Evolutionary conservation across 768 basidiomycete genomes (phyloP).

Genomic region (Auricularia cornea): DNA sequence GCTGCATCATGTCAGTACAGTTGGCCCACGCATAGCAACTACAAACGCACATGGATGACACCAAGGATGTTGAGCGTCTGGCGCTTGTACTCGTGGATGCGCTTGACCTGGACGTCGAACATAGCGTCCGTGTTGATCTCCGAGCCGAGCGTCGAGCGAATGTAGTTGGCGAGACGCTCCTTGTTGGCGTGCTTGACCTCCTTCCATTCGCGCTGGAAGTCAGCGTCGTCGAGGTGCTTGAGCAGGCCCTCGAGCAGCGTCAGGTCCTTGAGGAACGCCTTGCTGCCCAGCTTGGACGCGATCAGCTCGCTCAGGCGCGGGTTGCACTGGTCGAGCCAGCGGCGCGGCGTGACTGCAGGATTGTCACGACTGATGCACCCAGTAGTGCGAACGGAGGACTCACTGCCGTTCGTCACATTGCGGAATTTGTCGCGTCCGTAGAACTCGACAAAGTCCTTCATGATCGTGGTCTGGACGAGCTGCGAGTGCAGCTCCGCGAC

Average conservation of each 20-base stretch:
- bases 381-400: too few relatives aligned
- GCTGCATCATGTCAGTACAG: constrained; percentile 30
- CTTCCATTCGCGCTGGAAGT: constrained; percentile 74
- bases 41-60: constrained; percentile 62
- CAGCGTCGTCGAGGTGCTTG: constrained; percentile 58
- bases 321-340: constrained; percentile 92
- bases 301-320: constrained; percentile 79
- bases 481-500: constrained; percentile 95
- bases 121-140: constrained; percentile 66
- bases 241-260: constrained; percentile 70
- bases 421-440: constrained; percentile 62
- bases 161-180: constrained; percentile 70
- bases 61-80: constrained; percentile 93
- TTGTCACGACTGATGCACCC: too few relatives aligned
- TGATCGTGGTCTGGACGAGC: constrained; percentile 72
- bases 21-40: background rate
- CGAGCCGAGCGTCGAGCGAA: constrained; percentile 63
- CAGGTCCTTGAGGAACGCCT: constrained; percentile 80
- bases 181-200: constrained; percentile 87
- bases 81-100: constrained; percentile 90
- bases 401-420: constrained; percentile 27
- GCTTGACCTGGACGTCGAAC: constrained; percentile 90
- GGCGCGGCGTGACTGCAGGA: constrained; percentile 66
- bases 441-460: constrained; percentile 91
- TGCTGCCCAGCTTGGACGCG: constrained; percentile 61